Evolutionary conservation across 148 eudicot genomes (phyloP), one percentile per base, ranked within the genome.

Genomic region (Rhododendron henanense): DNA sequence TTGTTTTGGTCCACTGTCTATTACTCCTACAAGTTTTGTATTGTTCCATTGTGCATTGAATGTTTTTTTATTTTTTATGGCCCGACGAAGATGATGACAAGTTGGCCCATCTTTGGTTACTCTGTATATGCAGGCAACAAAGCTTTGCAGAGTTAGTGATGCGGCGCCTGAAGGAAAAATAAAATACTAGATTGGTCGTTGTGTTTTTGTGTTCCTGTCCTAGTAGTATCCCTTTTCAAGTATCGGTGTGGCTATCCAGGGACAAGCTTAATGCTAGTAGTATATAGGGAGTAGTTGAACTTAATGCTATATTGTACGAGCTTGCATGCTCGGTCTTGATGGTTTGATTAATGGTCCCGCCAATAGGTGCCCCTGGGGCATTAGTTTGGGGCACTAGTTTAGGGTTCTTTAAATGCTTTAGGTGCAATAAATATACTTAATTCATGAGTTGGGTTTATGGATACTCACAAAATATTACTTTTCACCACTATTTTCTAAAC

Each of bases 81-180:
- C 2, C 41, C 2, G 71, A 55, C 16, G 19, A 57, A n/a, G 53
- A n/a, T 50, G 37, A 53, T 53, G 44, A 53, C 10, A 71, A 31
- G 1, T 33, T 65, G 31, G 31, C 19, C 61, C 61, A 55, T 59
- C 31, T 10, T 33, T 84, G 84, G 67, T 51, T 75, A 11, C 71
- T 78, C 2, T 35, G 37, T 51, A 69, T 63, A 53, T 89, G 90
- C 95, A 94, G 98, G 96, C 98, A 96, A 85, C 93, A 96, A 88
- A 90, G 93, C 85, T 96, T 94, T 85, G 96, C 96, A 11, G 94
- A 94, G 47, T 91, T 95, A 25, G 88, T 96, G 86, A 84, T 94
- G 87, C 90, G 89, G 10, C 91, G 94, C 10, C 89, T 89, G 88
- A 93, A 91, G 84, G 93, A 94, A 81, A 89, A 90, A 84, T 93